These are phyloP conservation scores for Metschnikowia gruessii DNA, from an alignment of 805 yeast species.

Conservation along the genomic window DNA sequence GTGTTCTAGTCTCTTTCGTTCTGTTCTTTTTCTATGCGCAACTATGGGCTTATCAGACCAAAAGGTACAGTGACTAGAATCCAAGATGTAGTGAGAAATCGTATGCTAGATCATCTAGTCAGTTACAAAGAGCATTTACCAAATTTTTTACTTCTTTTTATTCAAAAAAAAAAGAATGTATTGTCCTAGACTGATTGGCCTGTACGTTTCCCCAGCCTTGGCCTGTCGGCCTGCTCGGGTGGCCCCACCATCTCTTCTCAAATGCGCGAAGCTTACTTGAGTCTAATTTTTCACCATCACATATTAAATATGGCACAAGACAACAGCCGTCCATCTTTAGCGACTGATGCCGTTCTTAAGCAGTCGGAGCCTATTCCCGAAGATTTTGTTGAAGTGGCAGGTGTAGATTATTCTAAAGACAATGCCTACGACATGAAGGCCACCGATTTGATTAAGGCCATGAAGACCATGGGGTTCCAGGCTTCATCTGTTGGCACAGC, in stretches of 20 bases:
- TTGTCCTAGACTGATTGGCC: not conserved
- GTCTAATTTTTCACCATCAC: not conserved
- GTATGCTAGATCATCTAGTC: no score
- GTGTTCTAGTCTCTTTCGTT: no score
- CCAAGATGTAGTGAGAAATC: no score
- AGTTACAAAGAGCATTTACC: no score
- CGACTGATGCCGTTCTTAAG: constrained; percentile 88
- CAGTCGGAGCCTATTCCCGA: constrained; percentile 84
- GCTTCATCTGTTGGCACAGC: constrained; percentile 84
- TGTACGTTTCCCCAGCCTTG: not conserved
- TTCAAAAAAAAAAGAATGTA: no score
- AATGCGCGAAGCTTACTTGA: constrained; percentile 1
- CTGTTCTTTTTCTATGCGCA: no score
- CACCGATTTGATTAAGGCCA: constrained; percentile 68
- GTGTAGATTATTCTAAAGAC: constrained; percentile 84
- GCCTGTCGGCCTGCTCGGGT: not conserved
- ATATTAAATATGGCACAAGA: constrained; percentile 6
- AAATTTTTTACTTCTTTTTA: no score
- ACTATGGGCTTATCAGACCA: no score
- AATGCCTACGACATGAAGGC: constrained; percentile 78
- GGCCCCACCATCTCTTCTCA: constrained; percentile 2
- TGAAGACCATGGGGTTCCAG: constrained; percentile 97
- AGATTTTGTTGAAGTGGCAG: constrained; percentile 72
- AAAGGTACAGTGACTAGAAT: no score
- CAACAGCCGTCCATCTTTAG: constrained; percentile 54